These are phyloP conservation scores for Penicillium rolfsii DNA, from an alignment of 2,329 filamentous ascomycete species.

Conservation along the genomic window DNA sequence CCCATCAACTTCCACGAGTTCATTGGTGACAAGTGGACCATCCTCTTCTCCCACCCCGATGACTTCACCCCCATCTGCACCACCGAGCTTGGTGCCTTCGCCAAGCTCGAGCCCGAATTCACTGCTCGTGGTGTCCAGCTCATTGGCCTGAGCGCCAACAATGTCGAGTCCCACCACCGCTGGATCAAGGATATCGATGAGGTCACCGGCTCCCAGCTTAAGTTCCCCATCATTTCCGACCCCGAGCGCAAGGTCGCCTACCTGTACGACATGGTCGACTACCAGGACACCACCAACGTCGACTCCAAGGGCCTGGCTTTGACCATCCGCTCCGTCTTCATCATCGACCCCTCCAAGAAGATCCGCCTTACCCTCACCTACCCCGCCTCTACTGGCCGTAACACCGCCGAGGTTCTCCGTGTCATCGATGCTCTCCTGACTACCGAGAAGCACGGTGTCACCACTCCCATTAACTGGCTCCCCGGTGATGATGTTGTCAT, in stretches of 20 bases:
- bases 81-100: constrained; percentile 91
- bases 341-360: constrained; percentile 92
- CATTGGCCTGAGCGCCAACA: constrained; percentile 86
- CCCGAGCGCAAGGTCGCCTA: constrained; percentile 76
- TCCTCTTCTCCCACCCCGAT: constrained; percentile 71
- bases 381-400: constrained; percentile 86
- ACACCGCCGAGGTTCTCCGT: constrained; percentile 76
- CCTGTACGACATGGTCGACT: constrained; percentile 80
- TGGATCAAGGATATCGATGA: constrained; percentile 92
- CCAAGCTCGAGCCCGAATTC: constrained; percentile 89
- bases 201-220: constrained; percentile 69
- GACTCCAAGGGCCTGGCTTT: constrained; percentile 74
- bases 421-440: constrained; percentile 79
- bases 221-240: constrained; percentile 81
- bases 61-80: constrained; percentile 97
- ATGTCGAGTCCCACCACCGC: constrained; percentile 76
- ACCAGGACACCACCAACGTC: constrained; percentile 80
- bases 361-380: constrained; percentile 92
- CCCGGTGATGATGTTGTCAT: constrained; percentile 91
- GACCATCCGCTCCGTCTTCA: constrained; percentile 92
- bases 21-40: constrained; percentile 70
- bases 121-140: constrained; percentile 85
- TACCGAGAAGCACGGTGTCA: constrained; percentile 84
- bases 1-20: constrained; percentile 72
- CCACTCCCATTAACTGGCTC: constrained; percentile 88